phyloP scores from a whole-genome alignment of 108 stramenopile species.

The Nitzschia sp. region DNA sequence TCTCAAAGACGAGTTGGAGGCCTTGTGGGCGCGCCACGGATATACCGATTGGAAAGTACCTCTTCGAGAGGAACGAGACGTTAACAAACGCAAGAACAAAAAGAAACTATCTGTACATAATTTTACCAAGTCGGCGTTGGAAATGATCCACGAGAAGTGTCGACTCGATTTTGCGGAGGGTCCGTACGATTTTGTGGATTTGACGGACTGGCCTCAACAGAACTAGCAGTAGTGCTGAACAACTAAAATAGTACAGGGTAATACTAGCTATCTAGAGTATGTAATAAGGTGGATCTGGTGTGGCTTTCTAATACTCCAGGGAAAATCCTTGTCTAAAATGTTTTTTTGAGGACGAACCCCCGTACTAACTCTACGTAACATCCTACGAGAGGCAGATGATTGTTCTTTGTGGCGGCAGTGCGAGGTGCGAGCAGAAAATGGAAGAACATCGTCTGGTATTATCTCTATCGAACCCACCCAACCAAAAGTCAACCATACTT shows the following conservation, averaged over 20 bases:
- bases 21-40: slow-evolving; percentile 4
- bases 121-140: background rate
- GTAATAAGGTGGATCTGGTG: background rate
- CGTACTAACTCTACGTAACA: too few species aligned
- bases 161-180: slow-evolving; percentile 9
- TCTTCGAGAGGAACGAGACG: background rate
- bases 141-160: background rate
- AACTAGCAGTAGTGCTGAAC: too few species aligned
- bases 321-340: background rate
- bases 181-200: slow-evolving; percentile 5
- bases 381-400: too few species aligned
- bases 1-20: background rate
- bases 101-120: background rate
- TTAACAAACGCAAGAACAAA: background rate
- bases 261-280: background rate
- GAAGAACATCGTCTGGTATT: too few species aligned
- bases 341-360: too few species aligned
- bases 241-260: background rate
- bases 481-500: too few species aligned
- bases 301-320: background rate
- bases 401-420: too few species aligned
- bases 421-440: too few species aligned
- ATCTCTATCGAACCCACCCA: too few species aligned
- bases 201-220: background rate
- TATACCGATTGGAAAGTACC: slow-evolving; percentile 3